Percentiles rank a stretch among this genome's conserved stretches.
phyloP scores from a whole-genome alignment of 202 grass and related monocot species.

The Schoenoplectus triqueter region DNA sequence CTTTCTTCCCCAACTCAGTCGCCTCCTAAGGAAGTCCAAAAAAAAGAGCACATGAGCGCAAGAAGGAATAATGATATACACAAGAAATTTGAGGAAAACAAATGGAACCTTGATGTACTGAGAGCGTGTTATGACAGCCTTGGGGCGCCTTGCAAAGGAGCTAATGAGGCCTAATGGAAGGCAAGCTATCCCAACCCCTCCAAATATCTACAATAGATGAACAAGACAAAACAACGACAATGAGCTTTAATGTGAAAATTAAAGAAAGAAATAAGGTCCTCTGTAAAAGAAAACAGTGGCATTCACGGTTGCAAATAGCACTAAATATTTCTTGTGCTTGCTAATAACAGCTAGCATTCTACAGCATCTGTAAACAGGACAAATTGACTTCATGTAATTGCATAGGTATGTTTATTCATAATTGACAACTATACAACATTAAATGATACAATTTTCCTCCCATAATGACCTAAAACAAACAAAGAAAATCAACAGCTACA shows the following conservation, averaged over 20 bases:
- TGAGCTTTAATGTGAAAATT: background rate
- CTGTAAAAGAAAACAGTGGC: background rate
- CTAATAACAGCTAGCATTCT: background rate
- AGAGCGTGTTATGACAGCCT: slow-evolving; percentile 96
- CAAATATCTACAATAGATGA: slow-evolving; percentile 76
- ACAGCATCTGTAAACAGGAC: background rate
- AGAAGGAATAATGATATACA: slow-evolving; percentile 9
- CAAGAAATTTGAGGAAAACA: slow-evolving; percentile 32
- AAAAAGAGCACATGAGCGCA: slow-evolving; percentile 16
- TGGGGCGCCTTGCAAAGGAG: slow-evolving; percentile 85
- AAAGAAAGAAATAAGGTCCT: background rate
- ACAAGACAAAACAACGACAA: slow-evolving; percentile 7
- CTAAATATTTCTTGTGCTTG: background rate
- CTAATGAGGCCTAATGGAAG: slow-evolving; percentile 87
- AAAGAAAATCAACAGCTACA: background rate
- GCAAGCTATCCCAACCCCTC: slow-evolving; percentile 93
- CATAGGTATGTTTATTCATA: background rate
- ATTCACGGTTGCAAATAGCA: slow-evolving; percentile 27
- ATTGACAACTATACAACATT: background rate
- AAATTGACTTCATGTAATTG: background rate
- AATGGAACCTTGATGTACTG: slow-evolving; percentile 91
- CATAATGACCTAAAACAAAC: background rate
- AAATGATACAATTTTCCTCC: background rate
- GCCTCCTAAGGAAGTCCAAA: slow-evolving; percentile 61
- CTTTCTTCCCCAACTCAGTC: slow-evolving; percentile 95